Conservation (phyloP, 2,329 filamentous ascomycete species). For the Hypoxylon sp. region DNA sequence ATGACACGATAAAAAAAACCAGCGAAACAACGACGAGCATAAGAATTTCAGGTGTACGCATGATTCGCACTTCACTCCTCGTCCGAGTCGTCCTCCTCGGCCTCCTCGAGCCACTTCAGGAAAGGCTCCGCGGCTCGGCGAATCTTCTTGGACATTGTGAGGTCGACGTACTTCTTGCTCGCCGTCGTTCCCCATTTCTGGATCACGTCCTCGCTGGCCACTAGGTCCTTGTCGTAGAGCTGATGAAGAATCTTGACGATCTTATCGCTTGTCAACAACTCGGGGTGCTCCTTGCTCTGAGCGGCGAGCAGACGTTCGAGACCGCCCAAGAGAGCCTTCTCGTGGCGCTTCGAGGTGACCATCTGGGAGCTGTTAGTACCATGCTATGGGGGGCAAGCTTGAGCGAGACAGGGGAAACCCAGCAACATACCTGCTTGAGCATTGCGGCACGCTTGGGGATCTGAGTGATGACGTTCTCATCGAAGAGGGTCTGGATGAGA, state of each 20-base stretch:
- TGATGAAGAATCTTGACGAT: conserved; percentile 87
- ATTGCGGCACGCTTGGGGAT: conserved; percentile 83
- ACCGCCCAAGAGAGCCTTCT: conserved; percentile 94
- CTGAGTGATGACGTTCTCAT: conserved; percentile 87
- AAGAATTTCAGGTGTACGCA: background rate
- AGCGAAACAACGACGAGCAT: conserved; percentile 1
- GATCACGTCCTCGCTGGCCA: conserved; percentile 87
- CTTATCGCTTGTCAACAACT: conserved; percentile 70
- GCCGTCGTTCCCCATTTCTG: conserved; percentile 93
- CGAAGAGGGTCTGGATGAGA: conserved; percentile 91
- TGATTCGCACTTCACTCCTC: conserved; percentile 50
- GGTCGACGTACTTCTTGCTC: conserved; percentile 97
- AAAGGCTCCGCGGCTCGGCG: conserved; percentile 94
- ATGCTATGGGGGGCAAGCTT: background rate
- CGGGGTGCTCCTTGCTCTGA: conserved; percentile 77
- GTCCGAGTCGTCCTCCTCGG: conserved; percentile 75
- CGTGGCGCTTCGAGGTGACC: conserved; percentile 88
- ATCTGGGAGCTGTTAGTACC: conserved; percentile 59
- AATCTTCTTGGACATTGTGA: conserved; percentile 90
- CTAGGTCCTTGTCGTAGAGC: conserved; percentile 89
- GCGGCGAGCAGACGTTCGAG: conserved; percentile 87
- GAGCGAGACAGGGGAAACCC: background rate
- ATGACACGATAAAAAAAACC: conserved; percentile 10
- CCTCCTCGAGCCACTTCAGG: conserved; percentile 90
- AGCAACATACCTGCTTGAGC: conserved; percentile 78